Conservation (phyloP, 805 yeast genomes). For the Suhomyces kilbournensis region DNA sequence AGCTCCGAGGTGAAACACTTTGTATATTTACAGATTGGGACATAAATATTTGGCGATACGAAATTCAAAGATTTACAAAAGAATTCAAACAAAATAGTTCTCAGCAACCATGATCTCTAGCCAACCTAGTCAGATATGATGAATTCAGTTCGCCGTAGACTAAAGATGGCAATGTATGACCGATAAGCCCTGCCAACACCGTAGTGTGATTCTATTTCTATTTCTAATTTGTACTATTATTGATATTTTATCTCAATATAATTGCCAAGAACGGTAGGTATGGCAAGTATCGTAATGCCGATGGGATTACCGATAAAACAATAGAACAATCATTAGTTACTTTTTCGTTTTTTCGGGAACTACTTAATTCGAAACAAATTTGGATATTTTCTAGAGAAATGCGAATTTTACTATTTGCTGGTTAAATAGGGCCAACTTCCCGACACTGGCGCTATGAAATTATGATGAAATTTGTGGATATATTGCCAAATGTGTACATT, state of each 20-base stretch:
- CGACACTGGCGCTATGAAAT: not conserved
- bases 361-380: not conserved
- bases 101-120: not conserved
- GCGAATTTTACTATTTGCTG: not conserved
- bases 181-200: not conserved
- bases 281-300: not conserved
- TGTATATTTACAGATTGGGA: not conserved
- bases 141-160: not conserved
- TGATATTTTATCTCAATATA: not conserved
- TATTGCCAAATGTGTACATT: not conserved
- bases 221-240: not conserved
- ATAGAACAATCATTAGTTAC: not conserved
- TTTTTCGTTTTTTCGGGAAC: not conserved
- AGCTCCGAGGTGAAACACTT: not conserved
- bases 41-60: not conserved
- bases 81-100: not conserved
- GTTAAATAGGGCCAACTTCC: not conserved
- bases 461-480: not conserved
- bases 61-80: not conserved
- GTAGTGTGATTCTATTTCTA: not conserved
- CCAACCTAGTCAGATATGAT: not conserved
- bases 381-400: not conserved
- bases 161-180: not conserved
- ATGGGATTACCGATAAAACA: not conserved
- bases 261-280: not conserved